A percentile compares a stretch with the other conserved stretches of the same genome.
Evolutionary conservation across 2,329 filamentous ascomycete genomes (phyloP).

Genomic region (Aspergillus cejpii): DNA sequence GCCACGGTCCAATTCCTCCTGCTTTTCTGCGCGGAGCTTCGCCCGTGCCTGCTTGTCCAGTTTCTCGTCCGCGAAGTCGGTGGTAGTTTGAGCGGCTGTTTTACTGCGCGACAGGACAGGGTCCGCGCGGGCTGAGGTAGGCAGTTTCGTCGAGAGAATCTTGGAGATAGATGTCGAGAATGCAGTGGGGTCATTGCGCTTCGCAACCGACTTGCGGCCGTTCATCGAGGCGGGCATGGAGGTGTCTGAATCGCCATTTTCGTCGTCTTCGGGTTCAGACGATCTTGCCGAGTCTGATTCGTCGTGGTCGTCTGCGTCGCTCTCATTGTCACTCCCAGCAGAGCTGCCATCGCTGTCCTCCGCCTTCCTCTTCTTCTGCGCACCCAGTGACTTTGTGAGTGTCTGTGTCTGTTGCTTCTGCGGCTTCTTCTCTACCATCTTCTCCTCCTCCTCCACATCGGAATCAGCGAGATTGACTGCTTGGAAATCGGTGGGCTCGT

Average conservation of each 20-base stretch:
- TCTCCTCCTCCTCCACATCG: conserved; percentile 33
- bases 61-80: conserved; percentile 65
- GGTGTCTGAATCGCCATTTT: conserved; percentile 36
- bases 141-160: conserved; percentile 84
- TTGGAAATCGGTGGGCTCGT: conserved; percentile 41
- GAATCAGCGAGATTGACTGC: conserved; percentile 47
- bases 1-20: conserved; percentile 72
- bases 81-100: conserved; percentile 64
- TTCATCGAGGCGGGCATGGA: conserved; percentile 41
- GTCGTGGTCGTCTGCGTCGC: conserved; percentile 28
- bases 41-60: conserved; percentile 75
- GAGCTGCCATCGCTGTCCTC: conserved; percentile 15
- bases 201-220: conserved; percentile 43
- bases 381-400: conserved; percentile 17
- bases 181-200: conserved; percentile 84
- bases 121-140: conserved; percentile 71
- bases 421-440: conserved; percentile 13
- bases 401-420: conserved; percentile 15
- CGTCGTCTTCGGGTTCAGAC: conserved; percentile 30
- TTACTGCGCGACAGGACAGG: conserved; percentile 84
- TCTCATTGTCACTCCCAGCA: conserved; percentile 23
- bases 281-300: conserved; percentile 24
- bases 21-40: conserved; percentile 74
- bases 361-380: conserved; percentile 14
- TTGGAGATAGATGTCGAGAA: conserved; percentile 92